Conservation (phyloP, 305 asterid species). For the Petunia hybrid region DNA sequence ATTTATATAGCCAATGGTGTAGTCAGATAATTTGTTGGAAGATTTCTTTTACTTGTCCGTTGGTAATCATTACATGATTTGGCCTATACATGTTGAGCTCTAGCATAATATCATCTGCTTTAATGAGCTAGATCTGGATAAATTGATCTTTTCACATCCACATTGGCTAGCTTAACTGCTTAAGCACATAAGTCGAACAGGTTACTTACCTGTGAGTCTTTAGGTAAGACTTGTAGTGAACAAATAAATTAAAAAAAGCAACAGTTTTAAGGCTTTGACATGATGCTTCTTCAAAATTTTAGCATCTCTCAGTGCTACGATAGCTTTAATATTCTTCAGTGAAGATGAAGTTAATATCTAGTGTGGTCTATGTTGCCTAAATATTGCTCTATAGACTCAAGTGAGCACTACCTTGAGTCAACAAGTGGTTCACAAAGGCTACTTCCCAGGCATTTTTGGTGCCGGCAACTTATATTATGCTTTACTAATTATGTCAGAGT, state of each 20-base stretch:
- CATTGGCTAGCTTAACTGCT: slow-evolving; percentile 25
- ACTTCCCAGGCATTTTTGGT: slow-evolving; percentile 25
- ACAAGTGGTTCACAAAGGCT: slow-evolving; percentile 25
- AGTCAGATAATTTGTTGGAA: neutral
- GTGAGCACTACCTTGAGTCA: neutral
- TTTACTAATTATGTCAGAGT: neutral
- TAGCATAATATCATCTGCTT: slow-evolving; percentile 21
- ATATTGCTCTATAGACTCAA: neutral
- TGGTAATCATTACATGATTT: neutral
- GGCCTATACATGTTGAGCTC: slow-evolving; percentile 17
- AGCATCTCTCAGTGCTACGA: neutral
- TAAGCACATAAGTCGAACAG: neutral
- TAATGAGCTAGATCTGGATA: slow-evolving; percentile 29
- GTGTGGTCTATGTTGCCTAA: slow-evolving; percentile 17
- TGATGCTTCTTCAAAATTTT: slow-evolving; percentile 7
- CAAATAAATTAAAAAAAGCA: neutral
- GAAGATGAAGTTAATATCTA: neutral
- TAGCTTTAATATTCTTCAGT: slow-evolving; percentile 13
- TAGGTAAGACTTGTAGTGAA: slow-evolving; percentile 17
- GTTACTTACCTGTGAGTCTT: slow-evolving; percentile 8
- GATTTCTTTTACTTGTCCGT: slow-evolving; percentile 2
- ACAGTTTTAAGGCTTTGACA: neutral
- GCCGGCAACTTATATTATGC: slow-evolving; percentile 20
- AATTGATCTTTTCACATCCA: slow-evolving; percentile 14
- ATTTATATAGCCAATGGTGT: neutral